phyloP scores from a whole-genome alignment of 768 basidiomycete genomes.

The Myochromella boudieri region DNA sequence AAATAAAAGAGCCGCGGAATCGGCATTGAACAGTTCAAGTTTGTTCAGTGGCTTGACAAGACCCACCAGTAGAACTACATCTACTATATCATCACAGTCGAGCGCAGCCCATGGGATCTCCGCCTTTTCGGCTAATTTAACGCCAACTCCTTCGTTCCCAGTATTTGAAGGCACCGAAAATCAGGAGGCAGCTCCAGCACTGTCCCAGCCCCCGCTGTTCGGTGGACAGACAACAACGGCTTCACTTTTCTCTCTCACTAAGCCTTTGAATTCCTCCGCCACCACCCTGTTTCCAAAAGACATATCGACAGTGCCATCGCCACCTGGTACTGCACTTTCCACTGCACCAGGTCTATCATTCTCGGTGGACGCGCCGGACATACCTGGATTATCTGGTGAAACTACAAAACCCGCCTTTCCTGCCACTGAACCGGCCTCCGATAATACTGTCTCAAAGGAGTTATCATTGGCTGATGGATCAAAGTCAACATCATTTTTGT shows the following conservation, averaged over 20 bases:
- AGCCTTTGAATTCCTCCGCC: too few relatives aligned
- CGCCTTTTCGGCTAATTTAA: neutral
- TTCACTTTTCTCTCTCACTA: too few relatives aligned
- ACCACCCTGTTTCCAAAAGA: slow-evolving; percentile 16
- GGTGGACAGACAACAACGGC: neutral
- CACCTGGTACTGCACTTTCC: slow-evolving; percentile 20
- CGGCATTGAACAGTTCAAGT: slow-evolving; percentile 6
- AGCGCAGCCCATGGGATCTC: neutral
- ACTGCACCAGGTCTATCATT: slow-evolving; percentile 7
- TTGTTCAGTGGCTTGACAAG: slow-evolving; percentile 12
- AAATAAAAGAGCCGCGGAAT: slow-evolving; percentile 18
- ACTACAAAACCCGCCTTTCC: neutral
- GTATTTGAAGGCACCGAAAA: slow-evolving; percentile 1
- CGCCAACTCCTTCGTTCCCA: neutral
- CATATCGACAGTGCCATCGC: slow-evolving; percentile 15
- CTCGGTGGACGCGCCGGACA: neutral
- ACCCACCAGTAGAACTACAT: neutral
- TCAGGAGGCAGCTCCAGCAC: neutral
- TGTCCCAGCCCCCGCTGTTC: neutral
- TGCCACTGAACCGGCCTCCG: neutral
- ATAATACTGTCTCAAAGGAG: too few relatives aligned
- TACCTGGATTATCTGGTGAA: slow-evolving; percentile 4
- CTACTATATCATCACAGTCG: neutral
- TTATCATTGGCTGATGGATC: too few relatives aligned
- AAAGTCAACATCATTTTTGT: too few relatives aligned